Evolutionary conservation across 2,329 filamentous ascomycete species (phyloP).

Genomic region (Colletotrichum coccodes): DNA sequence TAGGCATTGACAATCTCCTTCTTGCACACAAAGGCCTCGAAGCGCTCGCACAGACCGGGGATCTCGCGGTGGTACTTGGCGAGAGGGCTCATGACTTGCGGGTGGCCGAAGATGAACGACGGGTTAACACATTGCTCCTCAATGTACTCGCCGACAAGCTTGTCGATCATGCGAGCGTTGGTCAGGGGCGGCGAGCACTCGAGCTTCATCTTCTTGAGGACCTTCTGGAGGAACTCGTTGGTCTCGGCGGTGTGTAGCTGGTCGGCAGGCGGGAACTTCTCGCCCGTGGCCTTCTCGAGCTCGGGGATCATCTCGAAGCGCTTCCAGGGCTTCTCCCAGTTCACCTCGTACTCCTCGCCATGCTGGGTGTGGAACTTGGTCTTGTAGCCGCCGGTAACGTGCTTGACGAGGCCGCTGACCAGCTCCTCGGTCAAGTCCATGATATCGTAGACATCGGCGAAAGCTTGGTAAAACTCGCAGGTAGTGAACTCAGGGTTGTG

Average conservation of each 20-base stretch:
- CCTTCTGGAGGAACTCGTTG: conserved; percentile 83
- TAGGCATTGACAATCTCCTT: conserved; percentile 97
- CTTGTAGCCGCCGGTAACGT: conserved; percentile 84
- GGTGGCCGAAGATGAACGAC: conserved; percentile 74
- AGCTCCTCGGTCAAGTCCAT: conserved; percentile 94
- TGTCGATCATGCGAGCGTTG: conserved; percentile 96
- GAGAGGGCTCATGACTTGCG: conserved; percentile 72
- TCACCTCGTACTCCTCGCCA: conserved; percentile 88
- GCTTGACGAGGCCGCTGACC: conserved; percentile 88
- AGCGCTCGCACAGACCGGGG: conserved; percentile 91
- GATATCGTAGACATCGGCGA: conserved; percentile 88
- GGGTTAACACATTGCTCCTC: conserved; percentile 95
- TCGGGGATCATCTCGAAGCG: conserved; percentile 95
- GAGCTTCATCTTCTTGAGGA: conserved; percentile 90
- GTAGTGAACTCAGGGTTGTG: conserved; percentile 99
- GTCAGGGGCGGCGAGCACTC: conserved; percentile 92
- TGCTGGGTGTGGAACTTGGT: conserved; percentile 88
- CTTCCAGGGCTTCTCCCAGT: conserved; percentile 96
- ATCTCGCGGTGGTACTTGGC: conserved; percentile 92
- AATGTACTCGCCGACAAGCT: conserved; percentile 92
- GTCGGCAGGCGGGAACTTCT: conserved; percentile 92
- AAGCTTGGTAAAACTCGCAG: conserved; percentile 97
- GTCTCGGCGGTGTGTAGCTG: conserved; percentile 91
- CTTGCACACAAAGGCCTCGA: conserved; percentile 97
- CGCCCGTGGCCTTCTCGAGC: conserved; percentile 87